Base-by-base conservation (phyloP, 768 basidiomycete species). In the Vararia minispora region DNA sequence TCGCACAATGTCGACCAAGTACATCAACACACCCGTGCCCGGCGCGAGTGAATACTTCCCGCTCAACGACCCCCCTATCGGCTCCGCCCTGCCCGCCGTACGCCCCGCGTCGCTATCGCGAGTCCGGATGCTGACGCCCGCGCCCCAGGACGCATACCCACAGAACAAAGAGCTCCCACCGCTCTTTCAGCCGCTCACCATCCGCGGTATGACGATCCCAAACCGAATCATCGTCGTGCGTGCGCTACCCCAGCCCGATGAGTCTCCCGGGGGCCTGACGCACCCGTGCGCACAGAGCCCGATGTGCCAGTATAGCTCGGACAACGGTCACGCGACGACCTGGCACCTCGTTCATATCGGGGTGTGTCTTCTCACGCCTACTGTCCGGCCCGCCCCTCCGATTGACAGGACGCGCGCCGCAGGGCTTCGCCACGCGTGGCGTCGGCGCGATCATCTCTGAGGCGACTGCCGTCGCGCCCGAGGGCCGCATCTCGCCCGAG, bases 281-380 rank as follows among this genome's bases (percentile, higher is more conserved):
- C n/a, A n/a, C n/a, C n/a, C n/a, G n/a, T n/a, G n/a, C n/a, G n/a
- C n/a, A 7, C 44, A 78, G 77, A 62, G 81, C 9, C 82, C 81
- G 2, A 87, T 88, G 85, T 88, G 86, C 55, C 77, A 80, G 57
- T 90, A 89, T 59, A 80, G 77, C 41, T 66, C 76, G 7, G 71
- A 81, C 31, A 60, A 77, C 36, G 86, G 86, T 0, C 75, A 82
- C 49, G 74, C 76, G 3, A 86, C 85, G 1, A 80, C 87, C 45
- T 88, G 79, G 76, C 88, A 90, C 54, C 57, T 88, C 4, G 81
- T 86, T 13, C 83, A 89, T 52, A 65, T 84, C 24, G 82, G 81
- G 1, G 74, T 73, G 44, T 48, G 55, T 56, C 22, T 18, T n/a
- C n/a, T n/a, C n/a, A 4, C 4, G 33, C 33, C 6, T 30, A 9